Percentiles rank a stretch among this genome's conserved stretches.
phyloP scores from a whole-genome alignment of 163 green algal species.

The Chlamydomonas reinhardtii region DNA sequence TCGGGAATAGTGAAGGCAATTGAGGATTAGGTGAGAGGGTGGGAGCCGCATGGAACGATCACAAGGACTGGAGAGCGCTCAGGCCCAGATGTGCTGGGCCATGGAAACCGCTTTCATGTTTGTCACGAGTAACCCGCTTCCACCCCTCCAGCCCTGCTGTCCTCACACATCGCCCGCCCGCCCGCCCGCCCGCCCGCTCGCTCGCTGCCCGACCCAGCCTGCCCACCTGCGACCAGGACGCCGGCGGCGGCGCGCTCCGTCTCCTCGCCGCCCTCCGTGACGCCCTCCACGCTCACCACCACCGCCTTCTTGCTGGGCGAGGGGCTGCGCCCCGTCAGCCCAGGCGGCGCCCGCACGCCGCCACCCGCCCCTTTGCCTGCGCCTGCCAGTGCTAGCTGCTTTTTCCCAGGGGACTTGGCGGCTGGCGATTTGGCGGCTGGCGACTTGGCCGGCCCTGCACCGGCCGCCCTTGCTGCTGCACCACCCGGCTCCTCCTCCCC shows the following conservation, averaged over 20 bases:
- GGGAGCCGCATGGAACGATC: no score
- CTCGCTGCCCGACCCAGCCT: neutral
- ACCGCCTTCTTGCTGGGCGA: neutral
- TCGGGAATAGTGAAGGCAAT: no score
- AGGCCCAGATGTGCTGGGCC: neutral
- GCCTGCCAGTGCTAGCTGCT: neutral
- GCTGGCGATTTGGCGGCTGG: no score
- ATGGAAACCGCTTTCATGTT: no score
- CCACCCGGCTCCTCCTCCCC: neutral
- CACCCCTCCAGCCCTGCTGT: no score
- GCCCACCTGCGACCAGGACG: constrained; percentile 24
- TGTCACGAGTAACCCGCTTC: no score
- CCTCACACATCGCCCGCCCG: no score
- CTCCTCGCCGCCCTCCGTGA: constrained; percentile 8
- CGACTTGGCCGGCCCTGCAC: no score
- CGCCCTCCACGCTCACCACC: neutral
- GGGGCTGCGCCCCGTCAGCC: neutral
- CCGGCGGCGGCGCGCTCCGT: neutral
- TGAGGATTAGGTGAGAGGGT: no score
- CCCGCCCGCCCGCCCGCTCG: no score
- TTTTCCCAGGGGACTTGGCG: neutral
- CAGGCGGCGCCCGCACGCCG: no score
- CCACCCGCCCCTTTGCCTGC: no score
- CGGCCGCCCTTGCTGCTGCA: neutral
- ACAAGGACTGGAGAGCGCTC: neutral